Base-by-base conservation (phyloP, 1,284 basidiomycete species). In the Irpex sp. region DNA sequence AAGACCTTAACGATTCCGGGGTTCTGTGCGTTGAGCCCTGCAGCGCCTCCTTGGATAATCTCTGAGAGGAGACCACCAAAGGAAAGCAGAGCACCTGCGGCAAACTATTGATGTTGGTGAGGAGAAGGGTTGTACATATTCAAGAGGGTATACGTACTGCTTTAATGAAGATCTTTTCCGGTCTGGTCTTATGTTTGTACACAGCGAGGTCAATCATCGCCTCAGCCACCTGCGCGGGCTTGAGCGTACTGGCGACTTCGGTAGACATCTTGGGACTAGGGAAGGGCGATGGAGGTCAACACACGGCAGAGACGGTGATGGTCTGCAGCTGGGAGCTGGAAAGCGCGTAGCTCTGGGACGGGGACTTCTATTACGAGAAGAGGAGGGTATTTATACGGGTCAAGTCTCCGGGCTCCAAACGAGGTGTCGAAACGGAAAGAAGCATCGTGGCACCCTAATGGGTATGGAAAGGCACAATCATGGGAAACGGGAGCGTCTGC, bases 31-130 rank as follows among this genome's bases (percentile, higher is more conserved):
- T 75, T 81, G 51, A 91, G 70, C 1, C 76, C 80, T 0, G 76
- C 71, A 0, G 89, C 82, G 5, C 89, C 89, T 31, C 86, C 89
- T 48, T 80, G 76, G 19, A 89, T 72, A 62, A 91, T 79, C 66
- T 88, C 77, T 36, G 82, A 83, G 52, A 91, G 73, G 15, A 91
- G 75, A n/a, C 86, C 86, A 68, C 89, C 89, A 59, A 90, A 90
- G 4, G 88, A 89, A 5, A 91, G 71, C 83, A 91, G 88, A 34
- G 82, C 80, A 9, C 89, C 89, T 17, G 87, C 89, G 62, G 86
- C 74, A 60, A 89, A 82, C 87, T 90, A 63, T 54, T 31, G 31
- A 15, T 11, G 40, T 26, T n/a, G 13, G 3, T 26, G 38, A 8
- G 60, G 21, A 13, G 19, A 49, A 19, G 37, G 15, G 51, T 48